Evolutionary conservation across 768 basidiomycete genomes (phyloP), one percentile per base, ranked within the genome.

Genomic region (Pisolithus sp.): DNA sequence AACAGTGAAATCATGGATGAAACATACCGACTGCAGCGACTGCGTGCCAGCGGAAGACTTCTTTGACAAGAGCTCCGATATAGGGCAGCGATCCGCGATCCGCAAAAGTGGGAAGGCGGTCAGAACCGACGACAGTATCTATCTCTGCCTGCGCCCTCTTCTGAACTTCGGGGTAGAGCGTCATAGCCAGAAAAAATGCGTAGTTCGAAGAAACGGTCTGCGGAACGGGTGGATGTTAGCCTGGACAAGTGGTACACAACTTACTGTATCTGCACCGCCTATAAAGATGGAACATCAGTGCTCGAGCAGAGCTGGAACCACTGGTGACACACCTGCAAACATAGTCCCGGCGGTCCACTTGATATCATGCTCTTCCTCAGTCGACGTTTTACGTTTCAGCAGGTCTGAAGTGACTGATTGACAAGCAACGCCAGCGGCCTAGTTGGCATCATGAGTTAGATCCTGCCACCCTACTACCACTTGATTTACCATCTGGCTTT

Each of bases 321-420:
- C 36, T 20, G 37, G 21, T 21, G 9, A n/a, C 49, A 4, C 26
- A 50, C 53, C 54, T n/a, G 18, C 42, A 38, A 41, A 52, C 21
- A 55, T 20, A 7, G 39, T 26, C 5, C 15, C 9, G 7, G 46
- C 46, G 18, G 51, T 31, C 50, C 54, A 51, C 45, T 52, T 55
- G 31, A 52, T 52, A 21, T 46, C 9, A n/a, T 85, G 81, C 52
- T 84, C 81, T 53, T 83, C 79, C 3, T 67, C 63, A 46, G 66
- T 76, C 23, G 80, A 59, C 8, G 68, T 63, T 59, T 76, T 77
- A 23, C 67, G 72, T 57, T 85, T 76, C 21, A 86, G 73, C 50
- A 82, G 62, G 23, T 73, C 71, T 21, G 82, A 82, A 2, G 79
- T 76, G 60, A 82, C 84, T 7, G 83, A 86, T 13, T 55, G 42